A percentile compares a stretch with the other conserved stretches of the same genome.
Conservation (phyloP, 352 stramenopile genomes). For the Phytophthora capsici region DNA sequence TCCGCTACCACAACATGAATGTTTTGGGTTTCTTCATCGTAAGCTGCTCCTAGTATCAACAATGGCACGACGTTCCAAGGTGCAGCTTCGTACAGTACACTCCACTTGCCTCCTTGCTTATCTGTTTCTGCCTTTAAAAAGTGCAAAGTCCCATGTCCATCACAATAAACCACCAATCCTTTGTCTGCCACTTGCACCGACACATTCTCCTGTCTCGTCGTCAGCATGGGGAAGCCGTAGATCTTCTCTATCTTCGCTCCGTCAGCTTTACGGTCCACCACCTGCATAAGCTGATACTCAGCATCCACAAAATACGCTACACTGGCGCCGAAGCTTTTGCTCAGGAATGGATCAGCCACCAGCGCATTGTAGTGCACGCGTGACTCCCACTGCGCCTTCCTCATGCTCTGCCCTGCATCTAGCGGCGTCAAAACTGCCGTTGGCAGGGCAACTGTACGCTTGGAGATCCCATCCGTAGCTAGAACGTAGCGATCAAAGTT, state of each 20-base stretch:
- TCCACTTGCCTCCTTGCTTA: constrained; percentile 41
- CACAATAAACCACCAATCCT: constrained; percentile 71
- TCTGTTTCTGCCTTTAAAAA: constrained; percentile 51
- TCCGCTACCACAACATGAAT: constrained; percentile 60
- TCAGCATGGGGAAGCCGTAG: constrained; percentile 45
- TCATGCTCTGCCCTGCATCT: constrained; percentile 48
- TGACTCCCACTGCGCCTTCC: constrained; percentile 80
- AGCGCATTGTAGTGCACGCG: constrained; percentile 76
- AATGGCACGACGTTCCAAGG: constrained; percentile 44
- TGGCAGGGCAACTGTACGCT: constrained; percentile 37
- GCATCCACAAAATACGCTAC: constrained; percentile 76
- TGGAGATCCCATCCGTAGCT: constrained; percentile 39
- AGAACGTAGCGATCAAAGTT: constrained; percentile 85
- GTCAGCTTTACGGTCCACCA: constrained; percentile 36
- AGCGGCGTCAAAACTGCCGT: constrained; percentile 50
- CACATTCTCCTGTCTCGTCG: constrained; percentile 63
- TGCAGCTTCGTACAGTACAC: constrained; percentile 56
- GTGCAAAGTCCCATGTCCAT: constrained; percentile 63
- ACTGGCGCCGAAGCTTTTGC: constrained; percentile 35
- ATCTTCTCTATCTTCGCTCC: constrained; percentile 38
- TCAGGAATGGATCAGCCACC: constrained; percentile 59
- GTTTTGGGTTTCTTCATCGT: constrained; percentile 45
- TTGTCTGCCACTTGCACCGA: constrained; percentile 61
- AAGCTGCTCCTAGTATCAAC: constrained; percentile 57
- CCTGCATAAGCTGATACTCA: constrained; percentile 69